phyloP scores from a whole-genome alignment of 108 stramenopile genomes.

The Discostella pseudostelligera region DNA sequence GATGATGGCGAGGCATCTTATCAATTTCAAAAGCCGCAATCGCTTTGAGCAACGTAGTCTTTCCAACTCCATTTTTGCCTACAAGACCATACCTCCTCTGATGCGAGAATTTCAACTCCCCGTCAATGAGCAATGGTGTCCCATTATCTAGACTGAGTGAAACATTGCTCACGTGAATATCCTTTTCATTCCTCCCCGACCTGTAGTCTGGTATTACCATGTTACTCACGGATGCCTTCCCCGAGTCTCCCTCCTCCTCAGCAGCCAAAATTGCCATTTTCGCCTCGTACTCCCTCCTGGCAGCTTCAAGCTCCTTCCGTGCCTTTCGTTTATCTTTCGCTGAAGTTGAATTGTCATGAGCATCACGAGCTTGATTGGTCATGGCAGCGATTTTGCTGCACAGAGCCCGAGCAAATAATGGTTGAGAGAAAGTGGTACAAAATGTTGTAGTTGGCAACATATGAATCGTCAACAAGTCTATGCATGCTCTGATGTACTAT shows the following conservation, averaged over 20 bases:
- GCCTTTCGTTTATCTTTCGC: slow-evolving; percentile 77
- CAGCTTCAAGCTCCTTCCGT: slow-evolving; percentile 69
- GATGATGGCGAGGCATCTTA: slow-evolving; percentile 90
- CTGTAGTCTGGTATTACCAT: slow-evolving; percentile 85
- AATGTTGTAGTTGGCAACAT: neutral
- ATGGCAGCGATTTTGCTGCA: slow-evolving; percentile 57
- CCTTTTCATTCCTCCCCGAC: slow-evolving; percentile 74
- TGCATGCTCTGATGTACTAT: neutral
- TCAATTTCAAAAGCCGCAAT: slow-evolving; percentile 92
- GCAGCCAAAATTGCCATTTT: slow-evolving; percentile 43
- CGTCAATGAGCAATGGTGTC: slow-evolving; percentile 84
- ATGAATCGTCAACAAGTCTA: neutral
- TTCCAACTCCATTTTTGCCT: slow-evolving; percentile 59
- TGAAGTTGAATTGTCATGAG: slow-evolving; percentile 58
- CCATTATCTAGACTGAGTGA: slow-evolving; percentile 82
- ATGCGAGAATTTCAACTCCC: slow-evolving; percentile 92
- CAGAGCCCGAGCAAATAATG: neutral
- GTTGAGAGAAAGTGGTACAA: neutral
- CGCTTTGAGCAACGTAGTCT: slow-evolving; percentile 93
- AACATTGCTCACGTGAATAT: slow-evolving; percentile 84
- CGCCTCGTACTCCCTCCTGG: slow-evolving; percentile 58
- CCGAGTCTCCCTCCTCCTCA: slow-evolving; percentile 54
- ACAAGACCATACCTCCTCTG: slow-evolving; percentile 74
- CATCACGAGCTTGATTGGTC: slow-evolving; percentile 71
- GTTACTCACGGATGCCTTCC: slow-evolving; percentile 64